Base-by-base conservation (phyloP, 495 filamentous ascomycete genomes). In the Viridothelium virens region DNA sequence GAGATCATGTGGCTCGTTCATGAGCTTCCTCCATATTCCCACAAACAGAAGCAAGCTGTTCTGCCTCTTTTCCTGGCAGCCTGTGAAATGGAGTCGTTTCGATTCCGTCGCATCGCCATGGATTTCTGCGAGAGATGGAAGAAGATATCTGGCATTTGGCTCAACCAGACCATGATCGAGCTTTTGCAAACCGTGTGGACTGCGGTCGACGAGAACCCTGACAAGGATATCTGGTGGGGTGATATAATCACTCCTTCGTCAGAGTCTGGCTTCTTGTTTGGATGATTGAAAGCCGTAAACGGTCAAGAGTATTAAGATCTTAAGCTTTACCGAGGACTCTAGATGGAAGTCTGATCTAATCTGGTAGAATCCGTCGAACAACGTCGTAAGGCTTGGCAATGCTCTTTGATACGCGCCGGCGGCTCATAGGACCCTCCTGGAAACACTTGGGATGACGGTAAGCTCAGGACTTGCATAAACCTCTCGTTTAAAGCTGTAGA, bases 31-130 rank as follows among this genome's bases (percentile, higher is more conserved):
- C 53, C 53, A 7, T 59, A 59, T 59, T 59, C 53, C 18, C 33
- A 59, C 36, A 59, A 59, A 36, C 53, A 59, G 53, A 65, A 65
- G 25, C 63, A 65, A 37, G 63, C 63, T 25, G 38, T 53, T 53
- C 14, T 65, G 48, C 63, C 63, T 44, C 46, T 65, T 31, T 65
- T 65, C 33, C 34, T 46, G 63, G 63, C 63, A 9, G 63, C 41
- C 33, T 65, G 63, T 44, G 63, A 65, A 37, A 38, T 66, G 53
- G 53, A 59, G 31, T 59, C 53, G 36, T 59, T 59, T 36, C 53
- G 53, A n/a, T 59, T 59, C 53, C 53, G 53, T 34, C 53, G 53
- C 6, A 59, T 59, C 9, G 53, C 31, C 14, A 59, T 59, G 53
- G 53, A 59, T 33, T 59, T 59, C 31, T 59, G 53, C 53, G 53